Conservation (phyloP, 2,329 filamentous ascomycete species). For the Corinectria fuckeliana region DNA sequence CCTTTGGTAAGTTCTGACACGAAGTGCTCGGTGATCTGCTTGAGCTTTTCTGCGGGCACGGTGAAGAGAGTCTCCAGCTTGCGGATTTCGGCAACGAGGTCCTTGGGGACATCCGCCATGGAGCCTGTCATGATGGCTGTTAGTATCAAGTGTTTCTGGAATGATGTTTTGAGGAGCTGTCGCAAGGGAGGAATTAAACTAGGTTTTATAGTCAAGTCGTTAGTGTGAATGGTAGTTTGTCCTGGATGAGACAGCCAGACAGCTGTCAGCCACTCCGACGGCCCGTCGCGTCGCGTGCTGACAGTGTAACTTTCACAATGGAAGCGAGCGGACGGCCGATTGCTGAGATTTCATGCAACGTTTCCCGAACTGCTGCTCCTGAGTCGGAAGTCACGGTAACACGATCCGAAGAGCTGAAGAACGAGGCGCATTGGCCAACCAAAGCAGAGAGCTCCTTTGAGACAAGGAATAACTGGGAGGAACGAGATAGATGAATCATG, state of each 20-base stretch:
- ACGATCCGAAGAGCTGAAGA: neutral
- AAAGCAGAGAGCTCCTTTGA: neutral
- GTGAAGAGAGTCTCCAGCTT: slow-evolving; percentile 84
- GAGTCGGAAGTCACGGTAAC: slow-evolving; percentile 20
- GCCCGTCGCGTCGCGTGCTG: slow-evolving; percentile 4
- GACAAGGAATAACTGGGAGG: neutral
- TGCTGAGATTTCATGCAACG: neutral
- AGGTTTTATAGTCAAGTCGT: neutral
- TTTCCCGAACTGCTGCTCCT: slow-evolving; percentile 14
- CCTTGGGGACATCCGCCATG: slow-evolving; percentile 88
- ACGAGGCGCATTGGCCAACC: neutral
- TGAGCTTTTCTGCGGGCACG: slow-evolving; percentile 79
- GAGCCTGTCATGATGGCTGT: slow-evolving; percentile 66
- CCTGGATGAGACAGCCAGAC: slow-evolving; percentile 1
- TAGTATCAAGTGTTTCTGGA: slow-evolving; percentile 15
- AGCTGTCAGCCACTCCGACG: slow-evolving; percentile 9
- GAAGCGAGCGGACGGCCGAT: neutral
- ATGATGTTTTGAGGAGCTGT: neutral
- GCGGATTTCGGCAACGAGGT: slow-evolving; percentile 80
- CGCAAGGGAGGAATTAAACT: neutral
- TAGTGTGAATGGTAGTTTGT: neutral
- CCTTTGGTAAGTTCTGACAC: slow-evolving; percentile 86
- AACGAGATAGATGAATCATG: slow-evolving; percentile 4
- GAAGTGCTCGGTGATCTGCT: slow-evolving; percentile 90
- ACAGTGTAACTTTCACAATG: slow-evolving; percentile 19